Conservation (phyloP, 225 moss, liverwort and hornwort species). For the Marchantia paleacea region DNA sequence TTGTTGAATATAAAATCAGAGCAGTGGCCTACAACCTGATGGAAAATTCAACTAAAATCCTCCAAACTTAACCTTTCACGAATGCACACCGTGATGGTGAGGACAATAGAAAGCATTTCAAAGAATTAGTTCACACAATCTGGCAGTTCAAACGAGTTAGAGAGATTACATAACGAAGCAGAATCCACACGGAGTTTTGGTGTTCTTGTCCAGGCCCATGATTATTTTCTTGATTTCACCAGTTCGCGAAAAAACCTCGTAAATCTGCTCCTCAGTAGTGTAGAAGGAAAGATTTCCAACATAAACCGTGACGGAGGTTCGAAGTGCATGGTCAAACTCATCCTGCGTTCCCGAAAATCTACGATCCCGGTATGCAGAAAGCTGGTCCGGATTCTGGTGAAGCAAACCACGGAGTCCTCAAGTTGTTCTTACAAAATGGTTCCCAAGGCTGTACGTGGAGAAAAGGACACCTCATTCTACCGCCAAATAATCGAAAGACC, state of each 20-base stretch:
- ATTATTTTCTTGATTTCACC: slow-evolving; percentile 96
- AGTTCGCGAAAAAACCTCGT: slow-evolving; percentile 88
- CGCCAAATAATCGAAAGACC: background rate
- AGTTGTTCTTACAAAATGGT: background rate
- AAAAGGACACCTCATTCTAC: background rate
- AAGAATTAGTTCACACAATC: background rate
- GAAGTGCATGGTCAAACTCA: slow-evolving; percentile 81
- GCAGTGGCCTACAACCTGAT: too few species aligned
- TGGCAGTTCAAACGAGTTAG: background rate
- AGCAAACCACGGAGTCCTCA: background rate
- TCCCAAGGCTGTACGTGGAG: background rate
- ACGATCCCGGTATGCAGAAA: slow-evolving; percentile 91
- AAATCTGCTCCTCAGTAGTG: slow-evolving; percentile 99
- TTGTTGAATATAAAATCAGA: too few species aligned
- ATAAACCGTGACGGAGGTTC: slow-evolving; percentile 78
- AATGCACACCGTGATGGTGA: background rate
- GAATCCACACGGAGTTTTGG: slow-evolving; percentile 94
- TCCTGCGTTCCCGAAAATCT: slow-evolving; percentile 87
- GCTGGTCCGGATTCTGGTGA: slow-evolving; percentile 82
- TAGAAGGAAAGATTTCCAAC: slow-evolving; percentile 96
- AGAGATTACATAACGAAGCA: slow-evolving; percentile 79
- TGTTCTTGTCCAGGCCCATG: slow-evolving; percentile 98
- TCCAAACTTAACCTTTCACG: too few species aligned
- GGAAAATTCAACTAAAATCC: too few species aligned
- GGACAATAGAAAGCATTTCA: too few species aligned